Percentiles rank a stretch among this genome's conserved stretches.
These are phyloP conservation scores for Globisporangium solare DNA, from an alignment of 352 stramenopile genomes.

Conservation along the genomic window DNA sequence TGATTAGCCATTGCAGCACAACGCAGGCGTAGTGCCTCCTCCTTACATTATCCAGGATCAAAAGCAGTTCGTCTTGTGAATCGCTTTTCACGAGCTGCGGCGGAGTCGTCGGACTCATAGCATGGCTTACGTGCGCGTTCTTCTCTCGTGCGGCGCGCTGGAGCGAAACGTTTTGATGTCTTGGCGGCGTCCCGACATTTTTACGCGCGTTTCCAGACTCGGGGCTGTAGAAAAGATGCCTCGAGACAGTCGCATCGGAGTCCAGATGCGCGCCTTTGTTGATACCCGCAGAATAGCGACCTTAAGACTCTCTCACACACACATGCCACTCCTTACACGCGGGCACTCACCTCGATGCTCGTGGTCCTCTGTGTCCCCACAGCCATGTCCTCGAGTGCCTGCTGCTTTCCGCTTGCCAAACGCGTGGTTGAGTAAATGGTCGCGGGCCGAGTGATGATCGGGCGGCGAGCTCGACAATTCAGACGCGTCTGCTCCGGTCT, in stretches of 20 bases:
- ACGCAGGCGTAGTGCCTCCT: background rate
- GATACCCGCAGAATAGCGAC: constrained; percentile 6
- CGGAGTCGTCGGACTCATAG: background rate
- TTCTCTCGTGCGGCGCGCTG: background rate
- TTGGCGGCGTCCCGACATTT: constrained; percentile 9
- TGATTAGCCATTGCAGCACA: background rate
- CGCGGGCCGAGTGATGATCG: constrained; percentile 6
- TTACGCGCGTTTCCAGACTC: constrained; percentile 11
- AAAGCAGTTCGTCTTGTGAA: constrained; percentile 55
- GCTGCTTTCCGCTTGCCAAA: constrained; percentile 10
- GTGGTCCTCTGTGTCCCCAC: background rate
- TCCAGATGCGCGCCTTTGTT: constrained; percentile 17
- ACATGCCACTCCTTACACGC: too few species aligned
- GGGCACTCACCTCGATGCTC: too few species aligned
- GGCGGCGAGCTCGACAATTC: background rate
- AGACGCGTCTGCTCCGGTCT: background rate
- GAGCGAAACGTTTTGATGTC: background rate
- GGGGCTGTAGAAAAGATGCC: constrained; percentile 49
- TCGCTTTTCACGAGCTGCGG: constrained; percentile 18
- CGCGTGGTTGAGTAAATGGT: constrained; percentile 18
- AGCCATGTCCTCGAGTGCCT: background rate
- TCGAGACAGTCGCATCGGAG: constrained; percentile 24
- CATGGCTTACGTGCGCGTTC: background rate
- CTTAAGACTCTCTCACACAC: too few species aligned
- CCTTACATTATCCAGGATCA: constrained; percentile 45